These are phyloP conservation scores for Ilex asprella DNA, from an alignment of 257 asterid genomes.

Conservation along the genomic window DNA sequence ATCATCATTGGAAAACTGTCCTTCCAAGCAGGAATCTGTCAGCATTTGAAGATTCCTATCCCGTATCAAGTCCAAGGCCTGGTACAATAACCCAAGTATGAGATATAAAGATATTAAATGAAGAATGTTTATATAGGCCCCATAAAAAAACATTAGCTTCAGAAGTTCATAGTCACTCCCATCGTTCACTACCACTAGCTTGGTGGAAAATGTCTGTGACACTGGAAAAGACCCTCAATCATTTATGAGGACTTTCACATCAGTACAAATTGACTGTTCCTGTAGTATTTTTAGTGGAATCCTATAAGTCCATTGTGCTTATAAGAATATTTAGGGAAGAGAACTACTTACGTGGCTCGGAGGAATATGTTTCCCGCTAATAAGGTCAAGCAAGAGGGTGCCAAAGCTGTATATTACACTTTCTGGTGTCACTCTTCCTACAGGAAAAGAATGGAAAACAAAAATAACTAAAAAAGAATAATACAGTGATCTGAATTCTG, in stretches of 20 bases:
- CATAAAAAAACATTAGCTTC: too few species aligned
- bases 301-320: background rate
- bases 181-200: too few species aligned
- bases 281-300: background rate
- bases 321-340: background rate
- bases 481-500: background rate
- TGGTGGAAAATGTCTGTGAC: too few species aligned
- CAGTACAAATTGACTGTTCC: background rate
- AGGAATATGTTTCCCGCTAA: conserved; percentile 4
- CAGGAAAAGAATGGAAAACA: background rate
- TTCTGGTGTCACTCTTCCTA: conserved; percentile 5
- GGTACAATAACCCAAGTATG: background rate
- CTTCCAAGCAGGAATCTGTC: conserved; percentile 72
- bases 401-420: background rate
- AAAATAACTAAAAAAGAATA: background rate
- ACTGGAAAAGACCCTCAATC: too few species aligned
- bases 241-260: too few species aligned
- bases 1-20: conserved; percentile 76
- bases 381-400: conserved; percentile 2
- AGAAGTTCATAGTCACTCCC: too few species aligned
- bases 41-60: conserved; percentile 46
- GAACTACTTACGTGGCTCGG: background rate
- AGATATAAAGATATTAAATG: too few species aligned
- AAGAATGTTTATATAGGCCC: background rate
- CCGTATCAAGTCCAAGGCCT: conserved; percentile 48